Conservation (phyloP, 306 rosid genomes). For the Cicer judaicum region DNA sequence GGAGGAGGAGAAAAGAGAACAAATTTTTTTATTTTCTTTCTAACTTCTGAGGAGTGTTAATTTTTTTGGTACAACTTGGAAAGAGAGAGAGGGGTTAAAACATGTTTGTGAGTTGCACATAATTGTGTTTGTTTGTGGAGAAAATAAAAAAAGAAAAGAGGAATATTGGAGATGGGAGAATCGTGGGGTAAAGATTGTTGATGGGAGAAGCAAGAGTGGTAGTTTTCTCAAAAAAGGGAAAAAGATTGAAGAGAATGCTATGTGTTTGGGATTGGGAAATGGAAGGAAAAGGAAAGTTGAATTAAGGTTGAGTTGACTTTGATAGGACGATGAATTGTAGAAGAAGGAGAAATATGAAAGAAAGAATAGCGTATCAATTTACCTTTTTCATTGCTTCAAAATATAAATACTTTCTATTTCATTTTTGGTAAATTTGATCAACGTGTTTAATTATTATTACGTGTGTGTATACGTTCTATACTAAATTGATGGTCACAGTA, state of each 20-base stretch:
- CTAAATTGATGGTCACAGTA: too few relatives aligned
- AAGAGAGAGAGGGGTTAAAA: slow-evolving; percentile 31
- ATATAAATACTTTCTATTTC: background rate
- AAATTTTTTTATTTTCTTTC: too few relatives aligned
- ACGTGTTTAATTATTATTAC: too few relatives aligned
- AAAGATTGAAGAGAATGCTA: slow-evolving; percentile 4
- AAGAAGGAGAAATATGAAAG: background rate
- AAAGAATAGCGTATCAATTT: slow-evolving; percentile 8
- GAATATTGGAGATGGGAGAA: slow-evolving; percentile 2
- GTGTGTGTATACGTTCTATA: too few relatives aligned
- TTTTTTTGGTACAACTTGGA: background rate
- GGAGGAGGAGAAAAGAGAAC: background rate
- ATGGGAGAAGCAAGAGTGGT: too few relatives aligned
- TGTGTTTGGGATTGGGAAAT: background rate
- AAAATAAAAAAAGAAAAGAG: background rate
- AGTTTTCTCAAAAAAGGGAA: background rate
- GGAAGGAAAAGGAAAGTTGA: slow-evolving; percentile 58
- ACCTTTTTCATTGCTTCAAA: too few relatives aligned
- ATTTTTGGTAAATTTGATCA: background rate
- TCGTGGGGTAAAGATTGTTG: slow-evolving; percentile 8
- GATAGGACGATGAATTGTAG: background rate
- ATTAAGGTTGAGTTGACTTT: slow-evolving; percentile 57
- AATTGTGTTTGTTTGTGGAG: slow-evolving; percentile 8
- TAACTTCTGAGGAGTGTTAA: too few relatives aligned
- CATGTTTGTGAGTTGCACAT: slow-evolving; percentile 23